Evolutionary conservation across 1,139 yeast species (phyloP), one percentile per base, ranked within the genome.

Genomic region (Hanseniaspora sp.): DNA sequence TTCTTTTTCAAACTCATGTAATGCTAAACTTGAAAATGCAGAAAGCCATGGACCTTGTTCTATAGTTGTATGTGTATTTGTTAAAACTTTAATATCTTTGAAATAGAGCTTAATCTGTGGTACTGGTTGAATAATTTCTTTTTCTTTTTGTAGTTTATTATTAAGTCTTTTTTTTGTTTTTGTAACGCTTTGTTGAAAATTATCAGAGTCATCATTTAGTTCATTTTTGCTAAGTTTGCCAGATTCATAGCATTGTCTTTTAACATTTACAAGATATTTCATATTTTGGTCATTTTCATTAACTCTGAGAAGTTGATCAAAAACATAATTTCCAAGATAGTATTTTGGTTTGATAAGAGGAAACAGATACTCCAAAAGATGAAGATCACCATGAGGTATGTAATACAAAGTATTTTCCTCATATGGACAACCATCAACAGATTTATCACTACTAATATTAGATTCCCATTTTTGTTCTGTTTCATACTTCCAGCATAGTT

Each of bases 371-470:
- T 80, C 77, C 1, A 85, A 79, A 12, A 85, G 67, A 7, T 69
- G 72, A 43, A 83, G 67, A 0, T 88, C 86, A 0, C 90, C 90
- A 67, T 86, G 95, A 0, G 94, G 94, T 55, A 85, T 71, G 61
- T 78, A 85, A 60, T 71, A 79, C 1, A 83, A 64, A 0, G 71
- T 67, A 0, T 63, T 56, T 0, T 52, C 53, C 2, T 54, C 51
- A 15, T 23, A 8, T 2, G 56, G 46, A 3, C n/a, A n/a, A n/a
- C n/a, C n/a, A n/a, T n/a, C n/a, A n/a, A n/a, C n/a, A 56, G 55
- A 7, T 47, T n/a, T 31, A 23, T 23, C 23, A 23, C 23, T 23
- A 23, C 4, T 5, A 56, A 41, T 3, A 55, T 53, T 4, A 55
- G 52, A 7, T 59, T 61, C 58, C 37, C 56, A 53, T 5, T 57